Base-by-base conservation (phyloP, 768 basidiomycete species). In the Filobasidium floriforme region DNA sequence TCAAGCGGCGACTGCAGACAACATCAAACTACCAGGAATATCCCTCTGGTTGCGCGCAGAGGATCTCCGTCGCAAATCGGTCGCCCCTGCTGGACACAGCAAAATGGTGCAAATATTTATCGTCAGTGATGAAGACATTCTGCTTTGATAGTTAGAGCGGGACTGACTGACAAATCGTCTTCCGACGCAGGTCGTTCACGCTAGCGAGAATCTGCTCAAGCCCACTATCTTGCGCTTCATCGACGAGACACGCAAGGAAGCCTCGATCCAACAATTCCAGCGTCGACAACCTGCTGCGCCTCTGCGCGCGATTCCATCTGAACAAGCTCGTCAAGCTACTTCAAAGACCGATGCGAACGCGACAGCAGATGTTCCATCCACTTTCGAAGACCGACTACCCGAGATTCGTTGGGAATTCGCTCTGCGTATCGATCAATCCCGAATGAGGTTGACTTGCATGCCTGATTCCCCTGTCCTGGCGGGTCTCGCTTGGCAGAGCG, bases 391-490 rank as follows among this genome's bases (percentile, higher is more conserved):
- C 12, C 46, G 22, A 49, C 46, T 46, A 7, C 29, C 61, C 1
- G 60, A 52, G 37, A 43, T 68, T 59, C 51, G 61, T 22, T 32
- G 49, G 41, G 26, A 49, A 19, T 26, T 96, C 79, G 91, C 90
- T 71, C 82, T 98, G 41, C 89, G 90, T 32, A 94, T 98, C 70
- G 92, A 97, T 73, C 84, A 87, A 73, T 97, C 94, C 0, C 86
- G 84, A 63, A 82, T 98, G 60, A 86, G 89, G 66, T 80, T 98
- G 29, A 90, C 89, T 0, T 97, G 94, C 70, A 86, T 87, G 67
- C 91, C 91, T 0, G 90, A 92, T 73, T 90, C 92, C 61, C 91
- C 93, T 69, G 93, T 96, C n/a, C 83, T 88, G 49, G 90, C 89
- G 15, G 88, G 87, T 1, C 74, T 96, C 41, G 84, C 89, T 57